Evolutionary conservation across 176 grass and related monocot species (phyloP).

Genomic region (Musa troglodytarum): DNA sequence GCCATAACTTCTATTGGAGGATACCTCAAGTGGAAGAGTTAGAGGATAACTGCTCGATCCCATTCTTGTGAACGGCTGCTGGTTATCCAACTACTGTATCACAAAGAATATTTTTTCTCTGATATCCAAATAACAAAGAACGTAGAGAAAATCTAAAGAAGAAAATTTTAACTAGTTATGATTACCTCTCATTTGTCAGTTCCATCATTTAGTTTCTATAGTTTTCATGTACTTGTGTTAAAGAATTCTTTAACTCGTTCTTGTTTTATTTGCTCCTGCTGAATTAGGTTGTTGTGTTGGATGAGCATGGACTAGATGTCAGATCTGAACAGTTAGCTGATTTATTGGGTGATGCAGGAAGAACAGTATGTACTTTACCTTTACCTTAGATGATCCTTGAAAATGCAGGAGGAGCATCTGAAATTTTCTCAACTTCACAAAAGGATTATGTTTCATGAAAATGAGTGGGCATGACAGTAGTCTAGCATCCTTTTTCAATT

Average conservation of each 20-base stretch:
- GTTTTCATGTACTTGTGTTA: not conserved
- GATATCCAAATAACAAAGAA: not conserved
- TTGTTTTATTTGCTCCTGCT: slow-evolving; percentile 13
- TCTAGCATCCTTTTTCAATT: slow-evolving; percentile 5
- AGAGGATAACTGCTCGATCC: no score
- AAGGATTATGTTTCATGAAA: not conserved
- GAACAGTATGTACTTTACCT: slow-evolving; percentile 40
- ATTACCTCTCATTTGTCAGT: not conserved
- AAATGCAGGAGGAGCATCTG: not conserved
- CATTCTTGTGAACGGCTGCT: no score
- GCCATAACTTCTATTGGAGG: not conserved
- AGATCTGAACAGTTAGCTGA: slow-evolving; percentile 78
- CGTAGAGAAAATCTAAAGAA: not conserved
- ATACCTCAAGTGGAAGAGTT: no score
- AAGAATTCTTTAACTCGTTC: slow-evolving; percentile 4
- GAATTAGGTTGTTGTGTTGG: slow-evolving; percentile 60
- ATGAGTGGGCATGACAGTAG: not conserved
- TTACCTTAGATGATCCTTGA: not conserved
- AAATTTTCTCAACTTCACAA: not conserved
- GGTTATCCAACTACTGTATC: no score
- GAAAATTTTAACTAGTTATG: not conserved
- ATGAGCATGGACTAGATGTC: slow-evolving; percentile 70
- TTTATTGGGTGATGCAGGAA: slow-evolving; percentile 67
- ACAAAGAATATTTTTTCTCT: not conserved
- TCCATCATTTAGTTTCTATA: not conserved